A percentile compares a stretch with the other conserved stretches of the same genome.
These are phyloP conservation scores for Paraphaeosphaeria minitans DNA, from an alignment of 2,329 filamentous ascomycete genomes.

Conservation along the genomic window DNA sequence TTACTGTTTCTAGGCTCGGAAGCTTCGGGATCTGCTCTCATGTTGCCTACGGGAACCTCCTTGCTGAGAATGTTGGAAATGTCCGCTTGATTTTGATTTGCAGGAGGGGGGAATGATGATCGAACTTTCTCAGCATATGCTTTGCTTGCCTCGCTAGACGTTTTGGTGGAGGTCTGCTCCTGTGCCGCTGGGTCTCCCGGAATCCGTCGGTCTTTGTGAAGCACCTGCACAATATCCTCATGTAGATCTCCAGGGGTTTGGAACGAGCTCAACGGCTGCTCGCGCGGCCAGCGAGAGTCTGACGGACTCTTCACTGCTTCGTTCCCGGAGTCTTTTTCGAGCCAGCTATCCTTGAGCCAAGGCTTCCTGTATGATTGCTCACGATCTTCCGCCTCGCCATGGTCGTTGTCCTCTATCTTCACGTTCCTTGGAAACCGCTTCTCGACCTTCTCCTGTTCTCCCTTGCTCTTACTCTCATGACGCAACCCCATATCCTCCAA, in stretches of 20 bases:
- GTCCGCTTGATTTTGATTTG: background rate
- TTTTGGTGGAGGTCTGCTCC: background rate
- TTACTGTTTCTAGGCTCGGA: conserved; percentile 1
- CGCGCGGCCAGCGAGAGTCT: conserved; percentile 34
- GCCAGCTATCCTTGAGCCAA: conserved; percentile 17
- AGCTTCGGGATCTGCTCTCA: background rate
- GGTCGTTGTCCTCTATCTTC: conserved; percentile 8
- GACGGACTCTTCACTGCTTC: conserved; percentile 38
- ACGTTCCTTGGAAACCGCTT: conserved; percentile 21
- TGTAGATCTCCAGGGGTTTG: background rate
- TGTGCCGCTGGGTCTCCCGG: background rate
- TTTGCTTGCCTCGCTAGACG: background rate
- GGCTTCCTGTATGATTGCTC: conserved; percentile 23
- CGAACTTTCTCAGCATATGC: background rate
- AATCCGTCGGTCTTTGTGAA: background rate
- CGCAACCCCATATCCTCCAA: conserved; percentile 29
- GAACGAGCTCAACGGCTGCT: background rate
- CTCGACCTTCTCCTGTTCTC: background rate
- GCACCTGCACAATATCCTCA: background rate
- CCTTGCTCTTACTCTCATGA: conserved; percentile 1
- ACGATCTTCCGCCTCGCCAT: conserved; percentile 9
- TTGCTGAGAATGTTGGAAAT: conserved; percentile 24
- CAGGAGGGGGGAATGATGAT: background rate
- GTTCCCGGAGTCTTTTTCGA: conserved; percentile 24
- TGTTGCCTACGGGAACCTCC: conserved; percentile 26